Evolutionary conservation across 2,329 filamentous ascomycete genomes (phyloP).

Genomic region (Teratosphaeria pseudoeucalypti): DNA sequence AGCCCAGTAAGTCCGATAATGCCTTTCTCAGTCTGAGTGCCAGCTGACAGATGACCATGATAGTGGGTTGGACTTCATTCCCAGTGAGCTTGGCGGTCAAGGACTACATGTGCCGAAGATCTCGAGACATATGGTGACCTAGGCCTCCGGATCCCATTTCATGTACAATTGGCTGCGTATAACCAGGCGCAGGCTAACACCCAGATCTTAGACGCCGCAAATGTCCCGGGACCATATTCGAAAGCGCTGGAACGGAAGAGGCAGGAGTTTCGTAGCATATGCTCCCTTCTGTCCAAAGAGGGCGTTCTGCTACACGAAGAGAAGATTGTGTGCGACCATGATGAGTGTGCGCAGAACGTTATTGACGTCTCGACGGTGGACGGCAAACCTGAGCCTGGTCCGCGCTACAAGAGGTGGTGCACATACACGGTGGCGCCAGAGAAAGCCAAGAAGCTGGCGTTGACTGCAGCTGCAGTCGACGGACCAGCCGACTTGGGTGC

Average conservation of each 20-base stretch:
- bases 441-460: neutral
- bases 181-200: slow-evolving; percentile 12
- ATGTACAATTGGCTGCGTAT: slow-evolving; percentile 21
- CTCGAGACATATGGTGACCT: slow-evolving; percentile 26
- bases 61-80: slow-evolving; percentile 28
- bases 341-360: slow-evolving; percentile 14
- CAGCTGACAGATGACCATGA: no score
- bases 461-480: neutral
- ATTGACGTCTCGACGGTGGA: slow-evolving; percentile 16
- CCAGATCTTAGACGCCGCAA: slow-evolving; percentile 6
- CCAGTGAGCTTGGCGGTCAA: slow-evolving; percentile 20
- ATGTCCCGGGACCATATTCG: slow-evolving; percentile 8
- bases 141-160: slow-evolving; percentile 26
- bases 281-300: slow-evolving; percentile 12
- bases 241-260: slow-evolving; percentile 5
- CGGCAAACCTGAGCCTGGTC: slow-evolving; percentile 1
- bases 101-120: slow-evolving; percentile 25
- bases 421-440: slow-evolving; percentile 7
- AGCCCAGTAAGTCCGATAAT: slow-evolving; percentile 23
- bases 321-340: slow-evolving; percentile 14
- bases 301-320: slow-evolving; percentile 12
- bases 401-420: slow-evolving; percentile 16
- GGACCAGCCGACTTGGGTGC: neutral
- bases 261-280: slow-evolving; percentile 10
- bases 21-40: no score